Base-by-base conservation (phyloP, 805 yeast species). In the Nakazawaea wyomingensis region DNA sequence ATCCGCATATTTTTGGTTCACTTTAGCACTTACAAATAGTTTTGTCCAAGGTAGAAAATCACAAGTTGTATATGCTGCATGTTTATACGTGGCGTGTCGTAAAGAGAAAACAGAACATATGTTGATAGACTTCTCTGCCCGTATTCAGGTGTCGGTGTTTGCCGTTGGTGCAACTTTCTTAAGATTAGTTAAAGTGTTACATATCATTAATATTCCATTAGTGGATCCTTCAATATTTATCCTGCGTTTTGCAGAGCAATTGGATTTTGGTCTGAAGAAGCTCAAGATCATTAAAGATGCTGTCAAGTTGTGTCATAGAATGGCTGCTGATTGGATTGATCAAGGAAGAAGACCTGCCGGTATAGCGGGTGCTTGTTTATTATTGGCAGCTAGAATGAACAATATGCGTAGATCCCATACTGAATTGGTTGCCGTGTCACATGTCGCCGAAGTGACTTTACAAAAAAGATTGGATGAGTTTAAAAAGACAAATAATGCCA, bases 271-370 rank as follows among this genome's bases (percentile, higher is more conserved):
- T n/a, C 76, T 74, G 22, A 78, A 77, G 48, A 78, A 74, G 47
- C 70, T 80, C 30, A 82, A 82, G 52, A 96, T 93, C 11, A 82
- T 86, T 35, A 76, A 75, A 47, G 99, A 93, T 61, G 98, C 99
- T 0, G 81, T 82, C 5, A 78, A 81, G 53, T 65, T 93, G 18
- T 96, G 96, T 0, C 86, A 80, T 56, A 72, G 96, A 51, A 93
- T 93, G 99, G 73, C 90, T 11, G 77, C 80, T 34, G 98, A 93
- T 56, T 93, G 98, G 97, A 85, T 93, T 52, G 86, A 82, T 59
- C 95, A 88, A 63, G 99, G 99, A 20, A 76, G 99, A 57, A 73
- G 98, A 49, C 99, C 99, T 0, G 98, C 99, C 0, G 99, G 99
- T 54, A 79, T 93, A 42, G 99, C 99, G 0, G 99, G 98, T 18